Base-by-base conservation (phyloP, 192 early-diverging fungal species). In the Podila verticillata region DNA sequence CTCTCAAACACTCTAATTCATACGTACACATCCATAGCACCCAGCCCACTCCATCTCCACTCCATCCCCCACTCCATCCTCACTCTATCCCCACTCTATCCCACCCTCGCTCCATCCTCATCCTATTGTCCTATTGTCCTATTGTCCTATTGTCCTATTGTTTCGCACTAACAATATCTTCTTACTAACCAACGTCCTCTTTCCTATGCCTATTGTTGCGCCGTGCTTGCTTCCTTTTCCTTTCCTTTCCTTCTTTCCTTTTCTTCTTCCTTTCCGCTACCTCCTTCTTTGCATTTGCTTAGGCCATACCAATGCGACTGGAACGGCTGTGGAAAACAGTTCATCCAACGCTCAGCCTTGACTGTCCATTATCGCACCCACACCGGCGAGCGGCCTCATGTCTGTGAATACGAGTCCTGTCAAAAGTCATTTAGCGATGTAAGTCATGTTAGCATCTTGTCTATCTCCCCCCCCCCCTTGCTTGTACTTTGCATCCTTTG, bases 291-390 rank as follows among this genome's bases (percentile, higher is more conserved):
- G 7, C 9, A 2, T 19, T 54, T 54, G 20, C 51, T 54, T 72
- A 80, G 77, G 58, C 91, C 91, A 3, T 94, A 89, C 81, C 82
- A 82, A 49, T 94, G 93, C 68, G 59, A 82, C 54, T 88, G 87
- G 86, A 62, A 69, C 47, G 88, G 80, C 57, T 94, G 93, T 79
- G 88, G 84, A 72, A 94, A 94, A 74, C 87, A 90, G 63, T 94
- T 94, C 65, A 92, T 93, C 68, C 93, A 94, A 83, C 88, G 90
- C 31, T 93, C 91, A 28, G 93, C 92, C 63, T 82, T 94, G 56
- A 92, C 91, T 8, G 91, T 94, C 26, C 93, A 94, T 81, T 81
- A 87, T 62, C 89, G 93, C 58, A 91, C 89, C 20, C 92, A 93
- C 68, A 90, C 92, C 48, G 92, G 92, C 30, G 90, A 91, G 69